phyloP scores from a whole-genome alignment of 495 filamentous ascomycete species.

The Annulohypoxylon bovei region DNA sequence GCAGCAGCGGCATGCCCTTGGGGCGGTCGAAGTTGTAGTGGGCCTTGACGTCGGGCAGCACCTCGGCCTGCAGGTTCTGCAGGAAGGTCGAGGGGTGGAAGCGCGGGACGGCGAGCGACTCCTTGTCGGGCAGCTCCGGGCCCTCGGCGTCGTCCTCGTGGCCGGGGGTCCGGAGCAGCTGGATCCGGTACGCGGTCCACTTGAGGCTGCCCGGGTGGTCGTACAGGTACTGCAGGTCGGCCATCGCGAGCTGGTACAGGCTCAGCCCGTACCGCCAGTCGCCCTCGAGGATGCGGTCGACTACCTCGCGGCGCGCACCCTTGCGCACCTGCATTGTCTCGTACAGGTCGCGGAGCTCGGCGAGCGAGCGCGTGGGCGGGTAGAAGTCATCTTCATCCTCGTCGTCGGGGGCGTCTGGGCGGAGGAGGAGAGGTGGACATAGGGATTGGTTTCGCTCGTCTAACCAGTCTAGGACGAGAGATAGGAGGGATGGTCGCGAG shows the following conservation, averaged over 20 bases:
- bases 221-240: constrained; percentile 80
- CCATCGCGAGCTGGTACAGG: constrained; percentile 82
- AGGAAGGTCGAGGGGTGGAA: constrained; percentile 82
- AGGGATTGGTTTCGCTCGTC: constrained; percentile 66
- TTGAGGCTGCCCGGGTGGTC: constrained; percentile 76
- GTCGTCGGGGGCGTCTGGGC: constrained; percentile 55
- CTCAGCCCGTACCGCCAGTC: constrained; percentile 84
- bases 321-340: constrained; percentile 62
- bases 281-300: constrained; percentile 79
- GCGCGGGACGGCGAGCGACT: constrained; percentile 66
- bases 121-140: constrained; percentile 50
- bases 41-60: constrained; percentile 78
- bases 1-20: constrained; percentile 67
- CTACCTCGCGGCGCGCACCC: constrained; percentile 76
- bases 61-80: constrained; percentile 72
- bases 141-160: constrained; percentile 48
- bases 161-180: constrained; percentile 50
- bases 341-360: constrained; percentile 72
- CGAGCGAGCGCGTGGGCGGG: constrained; percentile 67
- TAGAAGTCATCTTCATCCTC: constrained; percentile 65
- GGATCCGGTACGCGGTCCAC: constrained; percentile 77
- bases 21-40: constrained; percentile 80
- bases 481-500: constrained; percentile 73
- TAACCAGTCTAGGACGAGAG: constrained; percentile 78
- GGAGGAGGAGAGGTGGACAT: constrained; percentile 63